These are phyloP conservation scores for Leersia perrieri DNA, from an alignment of 176 grass and related monocot genomes.

Conservation along the genomic window DNA sequence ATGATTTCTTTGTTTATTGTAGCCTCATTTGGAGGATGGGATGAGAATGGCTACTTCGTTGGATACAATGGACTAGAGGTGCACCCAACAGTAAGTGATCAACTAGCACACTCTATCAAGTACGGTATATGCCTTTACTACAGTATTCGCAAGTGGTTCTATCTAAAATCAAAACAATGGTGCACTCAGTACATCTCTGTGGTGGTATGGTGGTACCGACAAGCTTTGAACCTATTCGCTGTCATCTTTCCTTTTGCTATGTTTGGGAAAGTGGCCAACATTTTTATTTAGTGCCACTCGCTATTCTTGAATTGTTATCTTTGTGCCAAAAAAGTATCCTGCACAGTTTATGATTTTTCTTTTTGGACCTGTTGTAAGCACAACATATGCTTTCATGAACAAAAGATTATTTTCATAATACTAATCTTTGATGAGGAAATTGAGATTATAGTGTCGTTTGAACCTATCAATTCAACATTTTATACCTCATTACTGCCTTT, in stretches of 20 bases:
- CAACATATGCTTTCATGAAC: slow-evolving; percentile 15
- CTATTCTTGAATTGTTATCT: slow-evolving; percentile 30
- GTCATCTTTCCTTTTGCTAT: slow-evolving; percentile 40
- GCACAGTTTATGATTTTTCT: not conserved
- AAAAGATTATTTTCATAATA: not conserved
- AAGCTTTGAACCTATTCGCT: slow-evolving; percentile 40
- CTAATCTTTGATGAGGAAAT: slow-evolving; percentile 23
- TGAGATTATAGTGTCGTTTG: not conserved
- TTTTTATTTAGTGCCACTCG: slow-evolving; percentile 17
- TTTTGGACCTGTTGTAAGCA: slow-evolving; percentile 12
- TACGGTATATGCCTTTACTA: slow-evolving; percentile 18
- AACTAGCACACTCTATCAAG: slow-evolving; percentile 26
- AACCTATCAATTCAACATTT: not conserved
- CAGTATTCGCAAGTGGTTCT: slow-evolving; percentile 27
- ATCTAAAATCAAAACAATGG: slow-evolving; percentile 15
- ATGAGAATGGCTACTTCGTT: slow-evolving; percentile 58
- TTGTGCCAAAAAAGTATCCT: slow-evolving; percentile 9
- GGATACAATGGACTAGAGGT: slow-evolving; percentile 62
- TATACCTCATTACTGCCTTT: not conserved
- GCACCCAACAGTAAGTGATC: slow-evolving; percentile 59
- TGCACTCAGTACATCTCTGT: slow-evolving; percentile 31
- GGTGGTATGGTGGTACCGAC: slow-evolving; percentile 30
- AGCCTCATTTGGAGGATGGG: slow-evolving; percentile 62
- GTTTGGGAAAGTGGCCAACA: slow-evolving; percentile 30
- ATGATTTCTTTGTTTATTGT: slow-evolving; percentile 33